A percentile compares a stretch with the other conserved stretches of the same genome.
Evolutionary conservation across 768 basidiomycete species (phyloP).

Genomic region (Termitomyces sp.): DNA sequence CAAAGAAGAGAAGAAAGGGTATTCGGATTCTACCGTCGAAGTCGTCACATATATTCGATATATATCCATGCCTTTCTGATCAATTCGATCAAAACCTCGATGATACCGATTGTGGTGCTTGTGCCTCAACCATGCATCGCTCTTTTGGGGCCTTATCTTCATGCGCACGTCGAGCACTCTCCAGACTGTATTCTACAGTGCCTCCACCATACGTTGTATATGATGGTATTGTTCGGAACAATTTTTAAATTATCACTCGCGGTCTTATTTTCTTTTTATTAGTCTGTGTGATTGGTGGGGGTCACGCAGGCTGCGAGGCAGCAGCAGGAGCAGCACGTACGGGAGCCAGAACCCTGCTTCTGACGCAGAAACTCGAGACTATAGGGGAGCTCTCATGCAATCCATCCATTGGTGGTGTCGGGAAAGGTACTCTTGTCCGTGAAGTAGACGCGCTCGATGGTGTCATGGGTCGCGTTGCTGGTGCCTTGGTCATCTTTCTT

Average conservation of each 20-base stretch:
- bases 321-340: slow-evolving; percentile 81
- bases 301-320: slow-evolving; percentile 92
- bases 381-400: slow-evolving; percentile 87
- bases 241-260: neutral
- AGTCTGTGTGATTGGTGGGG: slow-evolving; percentile 88
- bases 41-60: no score
- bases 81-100: no score
- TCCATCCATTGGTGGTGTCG: slow-evolving; percentile 88
- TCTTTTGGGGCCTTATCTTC: slow-evolving; percentile 1
- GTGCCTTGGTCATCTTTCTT: slow-evolving; percentile 31
- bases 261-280: neutral
- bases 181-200: slow-evolving; percentile 7
- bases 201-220: neutral
- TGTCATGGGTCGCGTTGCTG: slow-evolving; percentile 76
- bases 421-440: slow-evolving; percentile 87
- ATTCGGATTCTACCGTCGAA: no score
- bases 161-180: slow-evolving; percentile 9
- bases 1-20: no score
- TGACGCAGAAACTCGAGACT: slow-evolving; percentile 79
- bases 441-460: slow-evolving; percentile 92
- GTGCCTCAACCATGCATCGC: slow-evolving; percentile 12
- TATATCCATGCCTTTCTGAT: no score
- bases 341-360: slow-evolving; percentile 72
- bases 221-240: slow-evolving; percentile 7
- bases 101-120: no score